Base-by-base conservation (phyloP, 257 asterid species). In the Solanum okadae region DNA sequence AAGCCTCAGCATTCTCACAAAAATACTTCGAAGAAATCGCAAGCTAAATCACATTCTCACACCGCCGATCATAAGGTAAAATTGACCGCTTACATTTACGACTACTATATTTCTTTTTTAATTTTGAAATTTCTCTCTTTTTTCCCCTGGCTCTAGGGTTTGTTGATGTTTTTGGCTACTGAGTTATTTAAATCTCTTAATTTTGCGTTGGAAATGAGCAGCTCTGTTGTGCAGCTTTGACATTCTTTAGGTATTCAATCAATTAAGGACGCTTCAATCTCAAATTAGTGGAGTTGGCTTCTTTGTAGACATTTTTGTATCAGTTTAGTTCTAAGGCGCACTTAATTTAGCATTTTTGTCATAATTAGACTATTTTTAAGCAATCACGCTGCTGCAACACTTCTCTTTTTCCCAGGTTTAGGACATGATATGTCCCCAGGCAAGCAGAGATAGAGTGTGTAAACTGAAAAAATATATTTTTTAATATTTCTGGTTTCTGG, bases 21-120 rank as follows among this genome's bases (percentile, higher is more conserved):
- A 61, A 49, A 70, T 83, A 91, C 88, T 33, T 83, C 87, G 37
- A 96, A 92, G 92, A 96, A 95, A 93, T 37, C 91, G 73, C 96
- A 93, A 56, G 91, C 92, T 79, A 97, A 95, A 91, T 84, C 96
- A 84, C 98, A 93, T 83, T 78, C 96, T 40, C 98, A 93, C 87
- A 90, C 94, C 61, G 90, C 96, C 86, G 93, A 94, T 61, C 98
- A 97, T 92, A 97, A 96, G 93, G 99, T 96, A 92, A 78, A 9
- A 16, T 20, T 82, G 88, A n/a, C 35, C 68, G 23, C 68, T 81
- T 81, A 27, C 86, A 49, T 49, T 81, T 79, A 25, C 63, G 10
- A 22, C 49, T 73, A 3, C 86, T 78, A 52, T 88, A 18, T 67
- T 27, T 31, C 9, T 3, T 14, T 71, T 29, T 4, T 29, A 6